A percentile compares a stretch with the other conserved stretches of the same genome.
These are phyloP conservation scores for Colletotrichum lini DNA, from an alignment of 2,329 filamentous ascomycete genomes.

Conservation along the genomic window DNA sequence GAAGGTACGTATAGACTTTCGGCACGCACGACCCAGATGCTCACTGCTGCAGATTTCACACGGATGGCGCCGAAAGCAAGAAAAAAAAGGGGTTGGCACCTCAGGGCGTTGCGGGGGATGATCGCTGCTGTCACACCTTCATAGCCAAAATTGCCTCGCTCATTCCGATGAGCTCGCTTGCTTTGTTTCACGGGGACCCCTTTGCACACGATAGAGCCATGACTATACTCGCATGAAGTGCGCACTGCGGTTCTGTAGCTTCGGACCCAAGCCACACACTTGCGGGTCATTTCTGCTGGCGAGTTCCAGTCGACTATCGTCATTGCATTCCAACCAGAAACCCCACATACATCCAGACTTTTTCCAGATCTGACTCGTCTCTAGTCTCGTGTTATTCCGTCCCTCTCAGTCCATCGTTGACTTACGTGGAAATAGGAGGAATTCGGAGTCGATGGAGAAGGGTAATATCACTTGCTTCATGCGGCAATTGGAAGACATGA, in stretches of 20 bases:
- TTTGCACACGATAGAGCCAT: not conserved
- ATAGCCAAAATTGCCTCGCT: slow-evolving; percentile 18
- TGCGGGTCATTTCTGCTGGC: slow-evolving; percentile 15
- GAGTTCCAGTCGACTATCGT: not conserved
- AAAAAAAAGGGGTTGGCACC: slow-evolving; percentile 23
- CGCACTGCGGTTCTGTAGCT: not conserved
- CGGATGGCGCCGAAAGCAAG: slow-evolving; percentile 27
- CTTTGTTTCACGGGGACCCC: slow-evolving; percentile 6
- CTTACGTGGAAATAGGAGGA: not conserved
- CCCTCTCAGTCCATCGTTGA: not conserved
- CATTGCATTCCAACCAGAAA: slow-evolving; percentile 1
- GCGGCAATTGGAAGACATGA: not conserved
- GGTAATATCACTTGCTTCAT: not conserved
- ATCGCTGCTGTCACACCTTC: slow-evolving; percentile 24
- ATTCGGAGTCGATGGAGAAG: not conserved
- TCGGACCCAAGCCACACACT: slow-evolving; percentile 14
- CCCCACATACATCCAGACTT: not conserved
- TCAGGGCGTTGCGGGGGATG: slow-evolving; percentile 5
- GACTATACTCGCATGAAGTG: slow-evolving; percentile 8
- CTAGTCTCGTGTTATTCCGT: not conserved
- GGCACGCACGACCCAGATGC: slow-evolving; percentile 9
- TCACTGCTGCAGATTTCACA: slow-evolving; percentile 3
- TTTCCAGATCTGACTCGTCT: not conserved
- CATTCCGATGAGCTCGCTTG: slow-evolving; percentile 9
- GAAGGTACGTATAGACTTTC: not conserved